These are phyloP conservation scores for Cyclanthera cordifolia DNA, from an alignment of 306 rosid genomes.

Conservation along the genomic window DNA sequence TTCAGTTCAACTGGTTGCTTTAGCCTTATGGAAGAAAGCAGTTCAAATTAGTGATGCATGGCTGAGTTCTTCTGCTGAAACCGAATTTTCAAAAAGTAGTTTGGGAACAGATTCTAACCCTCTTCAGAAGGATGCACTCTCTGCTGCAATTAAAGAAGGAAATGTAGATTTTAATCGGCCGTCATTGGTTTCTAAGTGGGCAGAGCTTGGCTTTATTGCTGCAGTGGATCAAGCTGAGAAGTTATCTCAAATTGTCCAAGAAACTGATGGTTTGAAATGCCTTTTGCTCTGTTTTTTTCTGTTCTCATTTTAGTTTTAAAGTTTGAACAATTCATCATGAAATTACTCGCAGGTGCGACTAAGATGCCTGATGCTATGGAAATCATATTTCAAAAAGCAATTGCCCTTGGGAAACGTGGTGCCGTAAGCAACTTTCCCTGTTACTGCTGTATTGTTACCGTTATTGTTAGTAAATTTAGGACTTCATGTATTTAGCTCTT, in stretches of 20 bases:
- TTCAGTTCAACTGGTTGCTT: conserved; percentile 67
- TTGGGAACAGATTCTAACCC: conserved; percentile 24
- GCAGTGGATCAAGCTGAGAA: conserved; percentile 66
- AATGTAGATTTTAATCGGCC: conserved; percentile 41
- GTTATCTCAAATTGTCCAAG: conserved; percentile 38
- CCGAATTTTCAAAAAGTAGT: conserved; percentile 28
- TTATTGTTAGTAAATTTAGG: not conserved
- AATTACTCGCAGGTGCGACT: conserved; percentile 26
- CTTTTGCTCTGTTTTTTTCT: conserved; percentile 1
- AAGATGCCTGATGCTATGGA: conserved; percentile 93
- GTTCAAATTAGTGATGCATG: conserved; percentile 49
- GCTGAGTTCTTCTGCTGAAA: conserved; percentile 28
- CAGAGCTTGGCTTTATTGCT: conserved; percentile 42
- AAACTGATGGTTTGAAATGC: conserved; percentile 51
- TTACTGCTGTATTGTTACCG: not conserved
- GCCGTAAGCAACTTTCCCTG: conserved; percentile 50
- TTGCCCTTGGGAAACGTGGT: conserved; percentile 40
- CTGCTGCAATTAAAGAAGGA: conserved; percentile 26
- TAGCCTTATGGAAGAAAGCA: conserved; percentile 80
- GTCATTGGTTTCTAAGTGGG: conserved; percentile 58
- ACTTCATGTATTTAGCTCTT: not conserved
- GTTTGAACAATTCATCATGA: not conserved
- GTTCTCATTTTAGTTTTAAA: not conserved
- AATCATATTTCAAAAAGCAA: conserved; percentile 39
- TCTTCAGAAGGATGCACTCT: conserved; percentile 14